Conservation (phyloP, 2,329 filamentous ascomycete species). For the Xylariales sp. region DNA sequence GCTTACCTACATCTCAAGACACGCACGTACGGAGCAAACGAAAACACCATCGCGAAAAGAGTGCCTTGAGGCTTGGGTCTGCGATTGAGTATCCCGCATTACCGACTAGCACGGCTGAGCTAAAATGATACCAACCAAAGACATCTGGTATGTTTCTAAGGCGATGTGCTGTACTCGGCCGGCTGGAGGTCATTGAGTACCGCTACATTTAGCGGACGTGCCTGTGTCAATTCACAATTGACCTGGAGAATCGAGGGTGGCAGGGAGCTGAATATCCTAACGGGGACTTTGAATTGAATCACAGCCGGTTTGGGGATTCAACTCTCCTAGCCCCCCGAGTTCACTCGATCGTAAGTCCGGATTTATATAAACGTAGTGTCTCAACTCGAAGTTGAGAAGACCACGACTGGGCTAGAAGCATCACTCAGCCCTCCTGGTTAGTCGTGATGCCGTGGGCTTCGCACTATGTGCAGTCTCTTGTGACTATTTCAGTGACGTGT, state of each 20-base stretch:
- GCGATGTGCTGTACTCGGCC: not conserved
- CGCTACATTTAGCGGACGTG: not conserved
- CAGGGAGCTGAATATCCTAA: not conserved
- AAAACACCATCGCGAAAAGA: not conserved
- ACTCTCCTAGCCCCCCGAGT: not conserved
- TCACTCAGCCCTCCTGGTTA: not conserved
- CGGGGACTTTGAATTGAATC: not conserved
- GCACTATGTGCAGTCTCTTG: not conserved
- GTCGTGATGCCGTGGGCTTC: not conserved
- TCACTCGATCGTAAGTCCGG: not conserved
- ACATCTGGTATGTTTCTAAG: not conserved
- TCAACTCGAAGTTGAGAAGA: not conserved
- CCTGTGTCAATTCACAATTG: not conserved
- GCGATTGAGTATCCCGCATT: not conserved
- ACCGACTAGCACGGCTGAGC: not conserved
- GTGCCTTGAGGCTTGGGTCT: not conserved
- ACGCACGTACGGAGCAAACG: not conserved
- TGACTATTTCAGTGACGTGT: not conserved
- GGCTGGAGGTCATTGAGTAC: not conserved
- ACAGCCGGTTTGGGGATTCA: not conserved
- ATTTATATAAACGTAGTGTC: not conserved
- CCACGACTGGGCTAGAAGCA: not conserved
- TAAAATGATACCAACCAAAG: not conserved
- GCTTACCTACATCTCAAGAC: not conserved
- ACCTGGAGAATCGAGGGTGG: not conserved